Base-by-base conservation (phyloP, 495 filamentous ascomycete genomes). In the Tuber umbilicatum region DNA sequence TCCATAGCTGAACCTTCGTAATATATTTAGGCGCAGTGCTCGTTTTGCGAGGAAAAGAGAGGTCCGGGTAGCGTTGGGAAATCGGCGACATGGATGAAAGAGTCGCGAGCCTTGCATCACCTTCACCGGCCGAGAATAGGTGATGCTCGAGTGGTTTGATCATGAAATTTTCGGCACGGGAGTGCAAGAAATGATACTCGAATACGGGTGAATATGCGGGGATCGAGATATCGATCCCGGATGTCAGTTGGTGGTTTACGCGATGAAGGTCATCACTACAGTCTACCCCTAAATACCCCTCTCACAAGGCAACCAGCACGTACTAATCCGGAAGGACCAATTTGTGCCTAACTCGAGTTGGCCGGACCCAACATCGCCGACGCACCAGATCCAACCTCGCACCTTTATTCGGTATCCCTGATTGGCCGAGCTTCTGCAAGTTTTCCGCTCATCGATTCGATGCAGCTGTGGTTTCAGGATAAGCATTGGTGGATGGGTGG, bases 391-490 rank as follows among this genome's bases (percentile, higher is more conserved):
- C 27, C 27, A 35, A 64, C 55, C 55, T 35, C 14, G 9, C n/a
- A n/a, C 10, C 50, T 27, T 60, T 21, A n/a, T 19, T 50, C 2
- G 45, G 45, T 0, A 55, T 27, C n/a, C 12, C 55, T 64, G 55
- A 64, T 19, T 64, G 31, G 55, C 55, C 2, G 55, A 0, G 27
- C 35, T 35, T 35, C 55, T 64, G 55, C 55, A 64, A 6, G 55
- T 31, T 64, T 64, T 64, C 55, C 55, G 55, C 55, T 64, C 55
- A 64, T 64, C 55, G 14, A 64, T 64, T 64, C 55, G 27, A 35
- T 19, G 27, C 55, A 64, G 55, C 55, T 35, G 27, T 17, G 14
- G 55, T 64, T 35, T 64, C 55, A 64, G 55, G 16, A 64, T 17
- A 64, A 35, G 7, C 14, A 64, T 35, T 31, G 1, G 31, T 16